A percentile compares a stretch with the other conserved stretches of the same genome.
Evolutionary conservation across 345 rosid species (phyloP).

Genomic region (Corchorus olitorius): DNA sequence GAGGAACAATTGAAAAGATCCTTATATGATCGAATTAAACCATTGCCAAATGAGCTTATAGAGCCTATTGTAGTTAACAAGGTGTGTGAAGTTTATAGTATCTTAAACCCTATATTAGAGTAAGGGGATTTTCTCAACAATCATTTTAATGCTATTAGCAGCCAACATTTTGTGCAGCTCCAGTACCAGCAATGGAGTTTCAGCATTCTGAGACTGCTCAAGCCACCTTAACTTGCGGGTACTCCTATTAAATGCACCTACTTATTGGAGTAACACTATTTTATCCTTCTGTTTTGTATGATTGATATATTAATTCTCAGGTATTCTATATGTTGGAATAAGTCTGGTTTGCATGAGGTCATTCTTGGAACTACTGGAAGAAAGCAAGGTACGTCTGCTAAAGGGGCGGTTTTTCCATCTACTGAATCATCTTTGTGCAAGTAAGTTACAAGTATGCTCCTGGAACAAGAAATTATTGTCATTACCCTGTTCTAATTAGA

Average conservation of each 20-base stretch:
- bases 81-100: slow-evolving; percentile 46
- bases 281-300: slow-evolving; percentile 19
- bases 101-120: slow-evolving; percentile 16
- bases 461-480: slow-evolving; percentile 3
- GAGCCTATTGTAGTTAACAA: slow-evolving; percentile 55
- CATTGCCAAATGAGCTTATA: slow-evolving; percentile 41
- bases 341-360: slow-evolving; percentile 83
- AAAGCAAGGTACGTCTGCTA: slow-evolving; percentile 93
- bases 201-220: slow-evolving; percentile 83
- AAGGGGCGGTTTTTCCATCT: slow-evolving; percentile 76
- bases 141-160: slow-evolving; percentile 39
- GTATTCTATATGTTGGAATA: slow-evolving; percentile 91
- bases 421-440: slow-evolving; percentile 86
- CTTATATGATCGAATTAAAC: slow-evolving; percentile 52
- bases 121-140: slow-evolving; percentile 14
- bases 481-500: not conserved
- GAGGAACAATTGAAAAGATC: slow-evolving; percentile 54
- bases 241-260: not conserved
- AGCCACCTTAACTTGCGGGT: slow-evolving; percentile 94
- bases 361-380: slow-evolving; percentile 92
- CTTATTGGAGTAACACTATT: not conserved
- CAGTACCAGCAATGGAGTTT: slow-evolving; percentile 74
- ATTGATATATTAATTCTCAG: slow-evolving; percentile 40
- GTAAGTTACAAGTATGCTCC: slow-evolving; percentile 44
- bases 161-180: slow-evolving; percentile 71